phyloP scores from a whole-genome alignment of 164 flowering plant genomes.

The Piper betle region DNA sequence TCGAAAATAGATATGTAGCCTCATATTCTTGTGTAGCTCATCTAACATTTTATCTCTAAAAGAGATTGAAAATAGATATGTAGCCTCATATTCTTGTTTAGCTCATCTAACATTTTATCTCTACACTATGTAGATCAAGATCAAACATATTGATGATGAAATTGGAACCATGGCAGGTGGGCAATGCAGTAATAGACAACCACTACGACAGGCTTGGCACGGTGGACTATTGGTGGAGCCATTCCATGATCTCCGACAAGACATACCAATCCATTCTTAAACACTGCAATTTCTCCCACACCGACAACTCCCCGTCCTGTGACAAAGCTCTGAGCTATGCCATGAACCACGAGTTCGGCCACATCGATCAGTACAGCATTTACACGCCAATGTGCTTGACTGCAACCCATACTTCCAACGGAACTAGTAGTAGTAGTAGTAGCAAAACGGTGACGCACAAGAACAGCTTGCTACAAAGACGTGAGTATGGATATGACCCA shows the following conservation, averaged over 20 bases:
- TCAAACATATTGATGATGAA: too few relatives aligned
- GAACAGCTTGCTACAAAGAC: constrained; percentile 35
- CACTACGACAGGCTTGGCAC: constrained; percentile 64
- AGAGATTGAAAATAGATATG: neutral
- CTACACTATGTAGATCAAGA: neutral
- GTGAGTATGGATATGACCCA: constrained; percentile 65
- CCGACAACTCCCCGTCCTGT: constrained; percentile 21
- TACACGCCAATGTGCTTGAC: constrained; percentile 51
- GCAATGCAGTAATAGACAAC: constrained; percentile 65
- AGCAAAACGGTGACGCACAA: constrained; percentile 21
- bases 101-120: neutral
- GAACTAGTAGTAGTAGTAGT: neutral
- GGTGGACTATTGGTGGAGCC: constrained; percentile 73
- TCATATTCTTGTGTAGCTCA: neutral
- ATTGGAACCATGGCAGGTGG: constrained; percentile 35
- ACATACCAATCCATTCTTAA: constrained; percentile 46
- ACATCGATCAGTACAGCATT: constrained; percentile 79
- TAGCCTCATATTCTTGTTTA: neutral
- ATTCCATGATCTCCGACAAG: constrained; percentile 67
- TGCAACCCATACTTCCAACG: neutral
- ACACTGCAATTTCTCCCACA: constrained; percentile 37
- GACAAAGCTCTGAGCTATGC: constrained; percentile 36
- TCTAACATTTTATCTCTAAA: neutral
- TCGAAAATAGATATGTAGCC: too few relatives aligned
- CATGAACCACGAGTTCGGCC: constrained; percentile 56